Percentiles rank a stretch among this genome's conserved stretches.
phyloP scores from a whole-genome alignment of 305 asterid genomes.

The Plantago coronopus region DNA sequence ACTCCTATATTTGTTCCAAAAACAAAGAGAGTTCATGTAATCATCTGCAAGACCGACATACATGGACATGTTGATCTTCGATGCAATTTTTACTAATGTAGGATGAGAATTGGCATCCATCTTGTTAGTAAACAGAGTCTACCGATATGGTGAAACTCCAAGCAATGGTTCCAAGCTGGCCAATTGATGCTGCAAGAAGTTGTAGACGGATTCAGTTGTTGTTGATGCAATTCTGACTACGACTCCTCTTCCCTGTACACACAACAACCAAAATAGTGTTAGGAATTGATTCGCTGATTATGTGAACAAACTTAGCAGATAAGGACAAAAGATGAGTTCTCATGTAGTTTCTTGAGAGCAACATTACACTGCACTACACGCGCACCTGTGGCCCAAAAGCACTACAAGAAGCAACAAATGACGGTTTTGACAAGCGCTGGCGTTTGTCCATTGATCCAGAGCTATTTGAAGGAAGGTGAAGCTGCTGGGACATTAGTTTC shows the following conservation, averaged over 20 bases:
- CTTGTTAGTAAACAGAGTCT: constrained; percentile 1
- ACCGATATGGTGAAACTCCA: constrained; percentile 72
- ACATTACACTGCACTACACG: constrained; percentile 4
- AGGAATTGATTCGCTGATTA: neutral
- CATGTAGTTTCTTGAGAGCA: neutral
- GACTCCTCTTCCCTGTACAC: constrained; percentile 58
- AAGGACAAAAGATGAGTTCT: neutral
- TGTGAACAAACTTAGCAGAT: neutral
- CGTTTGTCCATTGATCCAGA: constrained; percentile 19
- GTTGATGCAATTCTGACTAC: constrained; percentile 69
- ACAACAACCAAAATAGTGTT: constrained; percentile 3
- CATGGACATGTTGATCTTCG: too few relatives aligned
- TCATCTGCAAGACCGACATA: too few relatives aligned
- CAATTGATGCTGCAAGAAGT: constrained; percentile 63
- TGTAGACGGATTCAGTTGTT: constrained; percentile 80
- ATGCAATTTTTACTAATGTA: too few relatives aligned
- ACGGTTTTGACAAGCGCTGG: constrained; percentile 38
- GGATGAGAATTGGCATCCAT: neutral
- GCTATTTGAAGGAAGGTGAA: constrained; percentile 48
- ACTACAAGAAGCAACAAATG: constrained; percentile 78
- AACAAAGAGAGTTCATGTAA: too few relatives aligned
- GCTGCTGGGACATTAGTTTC: constrained; percentile 74
- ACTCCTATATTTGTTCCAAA: too few relatives aligned
- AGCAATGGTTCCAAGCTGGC: constrained; percentile 60
- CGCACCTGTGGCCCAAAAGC: constrained; percentile 79